Percentiles rank a stretch among this genome's conserved stretches.
Conservation (phyloP, 352 stramenopile species). For the Globisporangium alternatum region DNA sequence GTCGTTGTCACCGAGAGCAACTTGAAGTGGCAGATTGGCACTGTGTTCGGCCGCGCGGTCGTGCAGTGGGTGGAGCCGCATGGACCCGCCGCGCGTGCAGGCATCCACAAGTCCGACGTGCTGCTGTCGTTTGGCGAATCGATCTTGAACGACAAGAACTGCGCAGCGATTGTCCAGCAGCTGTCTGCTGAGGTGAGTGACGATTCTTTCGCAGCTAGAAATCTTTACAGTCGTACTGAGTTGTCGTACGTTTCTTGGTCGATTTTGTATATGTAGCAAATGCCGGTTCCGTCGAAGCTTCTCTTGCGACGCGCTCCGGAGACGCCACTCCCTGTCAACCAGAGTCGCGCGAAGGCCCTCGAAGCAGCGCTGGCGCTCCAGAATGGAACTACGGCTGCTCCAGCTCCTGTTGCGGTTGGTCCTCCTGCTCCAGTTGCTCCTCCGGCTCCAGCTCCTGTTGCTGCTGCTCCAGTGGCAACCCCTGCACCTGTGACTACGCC, state of each 20-base stretch:
- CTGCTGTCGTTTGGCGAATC: slow-evolving; percentile 72
- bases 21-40: slow-evolving; percentile 82
- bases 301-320: slow-evolving; percentile 69
- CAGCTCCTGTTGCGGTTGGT: background rate
- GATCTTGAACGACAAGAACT: slow-evolving; percentile 77
- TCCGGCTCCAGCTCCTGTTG: background rate
- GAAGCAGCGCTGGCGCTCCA: slow-evolving; percentile 11
- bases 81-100: slow-evolving; percentile 59
- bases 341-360: slow-evolving; percentile 11
- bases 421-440: background rate
- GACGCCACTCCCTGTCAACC: slow-evolving; percentile 21
- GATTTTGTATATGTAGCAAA: slow-evolving; percentile 27
- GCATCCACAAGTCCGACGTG: slow-evolving; percentile 85
- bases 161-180: slow-evolving; percentile 67
- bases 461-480: background rate
- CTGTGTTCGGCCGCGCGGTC: slow-evolving; percentile 79
- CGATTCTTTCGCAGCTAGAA: background rate
- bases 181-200: slow-evolving; percentile 66
- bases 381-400: background rate
- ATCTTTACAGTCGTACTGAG: background rate
- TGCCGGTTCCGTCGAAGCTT: slow-evolving; percentile 67
- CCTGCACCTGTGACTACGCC: background rate
- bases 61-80: slow-evolving; percentile 72
- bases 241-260: background rate
- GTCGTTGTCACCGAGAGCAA: slow-evolving; percentile 73